These are phyloP conservation scores for Elymus sibiricus DNA, from an alignment of 176 grass and related monocot genomes.

Conservation along the genomic window DNA sequence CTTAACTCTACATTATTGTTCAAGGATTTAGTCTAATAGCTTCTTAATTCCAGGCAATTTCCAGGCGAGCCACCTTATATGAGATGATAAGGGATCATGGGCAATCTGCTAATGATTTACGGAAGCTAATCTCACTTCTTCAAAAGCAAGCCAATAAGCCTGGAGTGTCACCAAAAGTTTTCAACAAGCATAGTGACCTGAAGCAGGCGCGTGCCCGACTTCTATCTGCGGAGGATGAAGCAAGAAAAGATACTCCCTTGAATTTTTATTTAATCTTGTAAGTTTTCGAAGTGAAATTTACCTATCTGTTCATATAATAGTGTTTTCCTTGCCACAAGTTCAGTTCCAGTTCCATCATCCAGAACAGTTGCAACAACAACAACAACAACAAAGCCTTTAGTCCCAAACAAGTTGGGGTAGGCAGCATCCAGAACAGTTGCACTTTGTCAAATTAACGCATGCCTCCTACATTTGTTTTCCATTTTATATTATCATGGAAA, in stretches of 20 bases:
- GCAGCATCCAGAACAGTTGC: neutral
- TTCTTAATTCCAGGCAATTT: constrained; percentile 79
- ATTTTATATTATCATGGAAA: neutral
- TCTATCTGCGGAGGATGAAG: constrained; percentile 66
- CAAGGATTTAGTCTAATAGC: constrained; percentile 24
- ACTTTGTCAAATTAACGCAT: neutral
- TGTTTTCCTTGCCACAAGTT: neutral
- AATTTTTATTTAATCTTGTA: constrained; percentile 98
- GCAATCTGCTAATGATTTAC: constrained; percentile 81
- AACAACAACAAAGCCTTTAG: too few relatives aligned
- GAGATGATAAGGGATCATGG: constrained; percentile 89
- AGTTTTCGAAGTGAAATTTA: constrained; percentile 41
- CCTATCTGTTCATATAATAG: constrained; percentile 8
- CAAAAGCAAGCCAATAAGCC: constrained; percentile 51
- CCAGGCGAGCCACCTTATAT: constrained; percentile 91
- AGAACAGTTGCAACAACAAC: neutral
- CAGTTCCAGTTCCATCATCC: neutral
- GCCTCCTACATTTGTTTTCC: constrained; percentile 9
- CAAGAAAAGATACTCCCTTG: constrained; percentile 56
- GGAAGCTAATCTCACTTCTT: constrained; percentile 61
- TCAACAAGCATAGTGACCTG: constrained; percentile 58
- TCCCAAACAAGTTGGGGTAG: too few relatives aligned
- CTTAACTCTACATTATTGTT: neutral
- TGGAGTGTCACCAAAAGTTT: constrained; percentile 46
- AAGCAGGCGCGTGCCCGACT: constrained; percentile 56